Conservation (phyloP, 805 yeast species). For the Candida orba region DNA sequence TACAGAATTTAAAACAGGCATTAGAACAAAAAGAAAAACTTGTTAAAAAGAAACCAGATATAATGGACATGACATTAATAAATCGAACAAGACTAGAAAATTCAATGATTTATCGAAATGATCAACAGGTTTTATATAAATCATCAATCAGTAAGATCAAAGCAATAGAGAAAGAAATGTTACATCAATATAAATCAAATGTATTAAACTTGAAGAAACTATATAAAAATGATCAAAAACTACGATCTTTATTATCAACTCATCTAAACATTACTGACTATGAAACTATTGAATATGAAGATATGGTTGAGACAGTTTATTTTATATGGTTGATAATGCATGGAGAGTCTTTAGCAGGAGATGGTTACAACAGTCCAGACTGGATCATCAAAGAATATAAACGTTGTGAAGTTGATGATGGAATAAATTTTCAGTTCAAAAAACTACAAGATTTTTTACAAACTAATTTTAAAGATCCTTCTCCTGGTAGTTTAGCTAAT, state of each 20-base stretch:
- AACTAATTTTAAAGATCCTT: slow-evolving; percentile 1
- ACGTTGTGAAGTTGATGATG: not conserved
- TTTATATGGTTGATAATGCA: slow-evolving; percentile 16
- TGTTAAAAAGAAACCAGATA: slow-evolving; percentile 10
- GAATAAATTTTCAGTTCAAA: not conserved
- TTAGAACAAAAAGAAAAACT: slow-evolving; percentile 39
- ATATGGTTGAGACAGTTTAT: slow-evolving; percentile 30
- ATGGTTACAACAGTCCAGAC: slow-evolving; percentile 12
- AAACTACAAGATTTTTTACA: slow-evolving; percentile 6
- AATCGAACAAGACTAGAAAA: slow-evolving; percentile 18
- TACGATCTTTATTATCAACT: slow-evolving; percentile 39
- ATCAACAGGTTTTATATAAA: slow-evolving; percentile 44
- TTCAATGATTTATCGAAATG: slow-evolving; percentile 39
- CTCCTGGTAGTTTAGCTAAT: not conserved
- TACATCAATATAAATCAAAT: slow-evolving; percentile 33
- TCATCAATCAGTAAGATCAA: slow-evolving; percentile 38
- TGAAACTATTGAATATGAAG: slow-evolving; percentile 37
- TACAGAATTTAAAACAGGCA: slow-evolving; percentile 48
- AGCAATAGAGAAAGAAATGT: slow-evolving; percentile 39
- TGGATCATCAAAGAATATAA: slow-evolving; percentile 10
- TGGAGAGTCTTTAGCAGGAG: slow-evolving; percentile 1
- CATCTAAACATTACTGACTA: slow-evolving; percentile 40
- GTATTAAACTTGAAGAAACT: slow-evolving; percentile 46
- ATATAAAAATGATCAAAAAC: slow-evolving; percentile 42
- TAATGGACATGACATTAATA: slow-evolving; percentile 2